Evolutionary conservation across 176 grass and related monocot species (phyloP), one percentile per base, ranked within the genome.

Genomic region (Luzula sylvatica): DNA sequence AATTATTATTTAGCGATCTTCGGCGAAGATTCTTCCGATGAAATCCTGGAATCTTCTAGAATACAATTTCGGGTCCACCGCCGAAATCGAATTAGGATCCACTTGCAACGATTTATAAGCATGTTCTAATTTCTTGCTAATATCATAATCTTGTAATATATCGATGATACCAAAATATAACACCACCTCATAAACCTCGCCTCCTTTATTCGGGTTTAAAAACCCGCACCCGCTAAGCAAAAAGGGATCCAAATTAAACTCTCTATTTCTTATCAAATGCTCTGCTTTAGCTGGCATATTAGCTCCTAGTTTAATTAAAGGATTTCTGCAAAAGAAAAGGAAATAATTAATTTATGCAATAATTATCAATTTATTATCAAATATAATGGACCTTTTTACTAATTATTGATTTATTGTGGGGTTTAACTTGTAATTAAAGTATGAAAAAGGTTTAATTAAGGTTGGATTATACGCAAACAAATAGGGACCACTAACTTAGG

Each of bases 131-230:
- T 60, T 66, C 61, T 98, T 98, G 6, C 66, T 80, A 44, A 87
- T 59, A 58, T 72, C 79, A 7, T 87, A 87, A 49, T 83, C 78
- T 68, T 87, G 83, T 14, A 87, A 75, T 30, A 98, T 92, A 64
- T 98, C 93, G 2, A 98, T 98, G 57, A 98, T 98, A 48, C 93
- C 93, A 9, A 92, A 98, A 58, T 80, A 98, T 11, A 98, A 75
- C 26, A 98, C 73, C 47, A 90, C 85, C 3, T 98, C 81, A 12
- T 69, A 58, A 52, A 79, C 52, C 54, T 78, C 78, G 1, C 65
- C 82, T 0, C 41, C 70, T 61, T 74, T 85, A 21, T 76, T 77
- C 26, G 78, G 43, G 57, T 64, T 67, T 15, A 70, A 55, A 53
- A 89, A 82, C 7, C 77, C 83, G 4, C 77, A 71, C 26, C 77